Conservation (phyloP, 176 grass and related monocot species). For the Aegilops longissima region DNA sequence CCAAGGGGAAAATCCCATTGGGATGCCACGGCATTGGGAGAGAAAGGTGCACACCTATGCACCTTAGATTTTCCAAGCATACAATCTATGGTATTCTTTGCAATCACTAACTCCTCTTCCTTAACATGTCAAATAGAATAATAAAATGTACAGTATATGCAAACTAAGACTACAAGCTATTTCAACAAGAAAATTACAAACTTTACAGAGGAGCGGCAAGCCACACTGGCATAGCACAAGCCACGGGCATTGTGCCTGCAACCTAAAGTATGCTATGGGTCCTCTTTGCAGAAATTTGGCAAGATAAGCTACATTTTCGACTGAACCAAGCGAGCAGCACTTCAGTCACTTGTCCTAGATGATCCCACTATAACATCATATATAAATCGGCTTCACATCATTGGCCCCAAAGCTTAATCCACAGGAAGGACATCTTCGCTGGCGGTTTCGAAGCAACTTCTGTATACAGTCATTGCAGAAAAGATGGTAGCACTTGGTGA, state of each 20-base stretch:
- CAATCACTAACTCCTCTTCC: background rate
- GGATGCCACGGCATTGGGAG: too few relatives aligned
- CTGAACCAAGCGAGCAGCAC: slow-evolving; percentile 1
- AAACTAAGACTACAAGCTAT: slow-evolving; percentile 18
- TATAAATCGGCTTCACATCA: slow-evolving; percentile 94
- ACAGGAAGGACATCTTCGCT: slow-evolving; percentile 74
- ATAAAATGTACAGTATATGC: slow-evolving; percentile 30
- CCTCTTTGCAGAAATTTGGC: slow-evolving; percentile 15
- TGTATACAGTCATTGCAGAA: slow-evolving; percentile 81
- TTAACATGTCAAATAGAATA: slow-evolving; percentile 44
- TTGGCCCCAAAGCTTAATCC: slow-evolving; percentile 66
- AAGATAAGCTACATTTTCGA: slow-evolving; percentile 27
- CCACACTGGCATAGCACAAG: slow-evolving; percentile 17
- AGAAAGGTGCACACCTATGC: too few relatives aligned
- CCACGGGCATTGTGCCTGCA: background rate
- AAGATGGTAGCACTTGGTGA: slow-evolving; percentile 93
- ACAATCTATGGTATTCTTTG: background rate
- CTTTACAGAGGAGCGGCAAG: slow-evolving; percentile 35
- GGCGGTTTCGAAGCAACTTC: slow-evolving; percentile 63
- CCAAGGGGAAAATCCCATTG: too few relatives aligned
- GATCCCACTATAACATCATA: slow-evolving; percentile 33
- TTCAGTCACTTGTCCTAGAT: slow-evolving; percentile 16
- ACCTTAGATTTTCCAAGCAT: background rate
- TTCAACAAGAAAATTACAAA: slow-evolving; percentile 21
- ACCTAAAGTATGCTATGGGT: background rate